Percentiles rank a stretch among this genome's conserved stretches.
Evolutionary conservation across 2,329 filamentous ascomycete species (phyloP).

Genomic region (Emergomyces pasteurianus): DNA sequence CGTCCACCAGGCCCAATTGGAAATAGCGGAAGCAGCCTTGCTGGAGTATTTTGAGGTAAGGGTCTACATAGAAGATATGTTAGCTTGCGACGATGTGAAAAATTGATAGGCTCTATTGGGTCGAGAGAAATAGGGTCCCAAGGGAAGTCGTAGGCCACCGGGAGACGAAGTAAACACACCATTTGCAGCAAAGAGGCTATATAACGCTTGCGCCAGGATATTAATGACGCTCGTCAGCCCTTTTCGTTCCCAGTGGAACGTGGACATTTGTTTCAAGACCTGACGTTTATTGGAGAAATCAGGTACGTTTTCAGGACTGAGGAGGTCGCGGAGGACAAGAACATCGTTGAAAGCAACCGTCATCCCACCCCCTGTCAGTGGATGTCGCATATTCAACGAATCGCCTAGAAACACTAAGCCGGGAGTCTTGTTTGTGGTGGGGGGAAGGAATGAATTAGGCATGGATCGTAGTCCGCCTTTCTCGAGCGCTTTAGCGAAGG

Average conservation of each 20-base stretch:
- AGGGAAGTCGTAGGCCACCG: neutral
- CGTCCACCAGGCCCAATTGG: constrained; percentile 58
- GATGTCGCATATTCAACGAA: constrained; percentile 99
- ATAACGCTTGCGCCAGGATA: constrained; percentile 90
- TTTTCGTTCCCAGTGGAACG: constrained; percentile 84
- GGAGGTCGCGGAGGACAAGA: constrained; percentile 60
- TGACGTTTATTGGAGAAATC: constrained; percentile 54
- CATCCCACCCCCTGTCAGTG: constrained; percentile 94
- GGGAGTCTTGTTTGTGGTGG: constrained; percentile 56
- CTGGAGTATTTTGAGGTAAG: constrained; percentile 67
- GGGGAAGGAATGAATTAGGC: constrained; percentile 90
- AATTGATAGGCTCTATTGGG: neutral
- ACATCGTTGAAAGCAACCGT: constrained; percentile 94
- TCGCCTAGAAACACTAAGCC: constrained; percentile 80
- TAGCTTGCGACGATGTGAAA: neutral
- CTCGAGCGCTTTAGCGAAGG: constrained; percentile 64
- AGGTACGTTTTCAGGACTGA: constrained; percentile 58
- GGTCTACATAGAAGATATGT: constrained; percentile 32
- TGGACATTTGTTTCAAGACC: constrained; percentile 56
- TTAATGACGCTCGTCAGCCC: constrained; percentile 78
- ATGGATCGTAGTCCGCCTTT: constrained; percentile 73
- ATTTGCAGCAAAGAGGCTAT: constrained; percentile 79
- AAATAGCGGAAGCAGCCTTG: constrained; percentile 91
- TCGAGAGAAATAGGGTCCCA: constrained; percentile 2
- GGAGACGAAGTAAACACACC: constrained; percentile 24